Base-by-base conservation (phyloP, 106 monocot species). In the Platanthera guangdongensis region DNA sequence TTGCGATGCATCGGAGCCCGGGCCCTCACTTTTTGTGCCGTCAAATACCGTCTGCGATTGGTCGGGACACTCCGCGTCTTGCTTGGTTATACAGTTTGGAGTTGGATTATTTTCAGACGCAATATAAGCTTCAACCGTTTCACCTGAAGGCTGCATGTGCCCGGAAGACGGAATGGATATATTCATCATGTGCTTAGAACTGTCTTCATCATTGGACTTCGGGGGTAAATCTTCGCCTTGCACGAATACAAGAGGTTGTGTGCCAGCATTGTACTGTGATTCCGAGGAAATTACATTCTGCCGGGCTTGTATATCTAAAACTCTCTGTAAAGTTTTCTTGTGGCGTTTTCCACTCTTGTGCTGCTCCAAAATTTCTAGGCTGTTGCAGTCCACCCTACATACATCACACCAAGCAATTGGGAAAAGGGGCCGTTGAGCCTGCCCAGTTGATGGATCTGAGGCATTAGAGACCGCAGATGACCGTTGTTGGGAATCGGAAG, bases 321-420 rank as follows among this genome's bases (percentile, higher is more conserved):
- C 21, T 55, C 78, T 87, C 76, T 84, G 83, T 8, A 87, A 81
- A 13, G 89, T 90, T 74, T 74, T 83, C 79, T 86, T 93, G 51
- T 90, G 93, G 14, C 83, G 73, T 78, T 93, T 93, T 7, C 93
- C 93, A 79, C 84, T 90, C 82, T 84, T 88, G 74, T 93, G 93
- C 74, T 93, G 90, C 80, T 90, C 87, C 47, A 93, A 86, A 49
- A 93, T 86, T 75, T 90, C 88, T 51, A 84, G 71, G 32, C 84
- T 93, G 84, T 90, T 90, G 68, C 93, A 90, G 32, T 90, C 87
- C 48, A 90, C 93, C 78, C 90, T 82, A 73, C 93, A 93, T 48
- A 90, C 72, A 77, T 93, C 90, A 71, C 93, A 93, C 90, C 93
- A 88, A 13, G 87, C 83, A 60, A 80, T 16, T 21, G 79, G 83